Evolutionary conservation across 1,284 basidiomycete species (phyloP), one percentile per base, ranked within the genome.

Genomic region (Rhizoctonia solani): DNA sequence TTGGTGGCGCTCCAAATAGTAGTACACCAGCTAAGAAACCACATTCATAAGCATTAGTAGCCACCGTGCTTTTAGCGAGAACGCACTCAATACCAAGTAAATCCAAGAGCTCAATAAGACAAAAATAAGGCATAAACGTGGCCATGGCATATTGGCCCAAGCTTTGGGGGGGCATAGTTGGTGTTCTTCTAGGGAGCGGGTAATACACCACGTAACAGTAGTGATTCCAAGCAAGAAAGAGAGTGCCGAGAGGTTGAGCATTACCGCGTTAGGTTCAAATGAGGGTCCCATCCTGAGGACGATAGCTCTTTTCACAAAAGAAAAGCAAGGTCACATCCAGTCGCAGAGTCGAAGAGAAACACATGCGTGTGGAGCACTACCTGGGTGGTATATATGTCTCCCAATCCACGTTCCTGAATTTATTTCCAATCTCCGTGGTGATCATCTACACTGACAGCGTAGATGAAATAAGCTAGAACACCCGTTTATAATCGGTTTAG

Each of bases 171-270:
- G 32, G 25, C 41, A 46, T 25, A 58, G 9, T 4, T 23, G n/a
- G 14, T 46, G 29, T 23, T 11, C 21, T 14, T 58, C 41, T 47
- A 41, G 21, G 3, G 39, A 42, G 13, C 41, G 27, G 9, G 39
- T 29, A 19, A 58, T 58, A 30, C 55, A 58, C 42, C 21, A 25
- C n/a, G 55, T 58, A 42, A 58, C 29, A 25, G 46, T 58, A 21
- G 55, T 58, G 25, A 58, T 46, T 3, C 55, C 55, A 2, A 58
- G 19, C 8, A 58, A 21, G 29, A 44, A 58, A 46, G 42, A 39
- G 29, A 46, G 14, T 14, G 55, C 55, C 27, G 55, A 58, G 42
- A 58, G 55, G 41, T 58, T 58, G 41, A 58, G 55, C 55, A 58
- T 58, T 3, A 41, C 42, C 4, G 55, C 55, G 27, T 42, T 58